A percentile compares a stretch with the other conserved stretches of the same genome.
Conservation (phyloP, 108 stramenopile species). For the Cylindrotheca closterium region DNA sequence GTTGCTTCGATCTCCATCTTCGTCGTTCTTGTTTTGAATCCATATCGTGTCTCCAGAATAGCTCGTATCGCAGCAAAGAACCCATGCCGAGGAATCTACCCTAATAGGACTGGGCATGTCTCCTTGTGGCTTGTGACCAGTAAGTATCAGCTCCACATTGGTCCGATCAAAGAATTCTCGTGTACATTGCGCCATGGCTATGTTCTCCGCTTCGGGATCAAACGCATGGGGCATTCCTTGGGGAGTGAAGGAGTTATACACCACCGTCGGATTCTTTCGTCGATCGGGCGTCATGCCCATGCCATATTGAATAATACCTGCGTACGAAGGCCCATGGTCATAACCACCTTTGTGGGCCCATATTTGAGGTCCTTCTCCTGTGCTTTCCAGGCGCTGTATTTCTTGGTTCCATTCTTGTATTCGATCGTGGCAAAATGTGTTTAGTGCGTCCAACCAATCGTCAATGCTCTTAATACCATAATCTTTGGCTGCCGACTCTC, state of each 20-base stretch:
- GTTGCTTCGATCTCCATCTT: conserved; percentile 14
- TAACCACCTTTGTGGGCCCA: conserved; percentile 77
- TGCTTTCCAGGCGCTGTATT: conserved; percentile 18
- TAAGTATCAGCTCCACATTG: conserved; percentile 48
- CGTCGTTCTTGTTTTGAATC: conserved; percentile 23
- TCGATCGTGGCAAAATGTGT: conserved; percentile 53
- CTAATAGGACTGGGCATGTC: conserved; percentile 78
- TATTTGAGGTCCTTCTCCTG: conserved; percentile 9
- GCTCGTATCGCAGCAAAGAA: conserved; percentile 74
- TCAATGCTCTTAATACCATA: conserved; percentile 29
- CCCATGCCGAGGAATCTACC: conserved; percentile 38
- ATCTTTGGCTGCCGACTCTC: conserved; percentile 19
- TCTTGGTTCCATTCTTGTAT: conserved; percentile 55
- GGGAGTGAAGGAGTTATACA: conserved; percentile 68
- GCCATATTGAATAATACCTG: conserved; percentile 70
- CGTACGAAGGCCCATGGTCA: conserved; percentile 38
- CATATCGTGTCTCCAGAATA: conserved; percentile 76
- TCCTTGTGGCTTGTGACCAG: conserved; percentile 84
- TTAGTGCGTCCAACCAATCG: conserved; percentile 63
- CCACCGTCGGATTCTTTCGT: conserved; percentile 61
- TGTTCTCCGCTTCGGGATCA: conserved; percentile 23
- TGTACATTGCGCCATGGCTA: conserved; percentile 25
- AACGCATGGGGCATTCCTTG: conserved; percentile 67
- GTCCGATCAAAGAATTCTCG: conserved; percentile 50
- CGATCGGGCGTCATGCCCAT: conserved; percentile 74